phyloP scores from a whole-genome alignment of 495 filamentous ascomycete genomes.

The Xylaria palmicola region DNA sequence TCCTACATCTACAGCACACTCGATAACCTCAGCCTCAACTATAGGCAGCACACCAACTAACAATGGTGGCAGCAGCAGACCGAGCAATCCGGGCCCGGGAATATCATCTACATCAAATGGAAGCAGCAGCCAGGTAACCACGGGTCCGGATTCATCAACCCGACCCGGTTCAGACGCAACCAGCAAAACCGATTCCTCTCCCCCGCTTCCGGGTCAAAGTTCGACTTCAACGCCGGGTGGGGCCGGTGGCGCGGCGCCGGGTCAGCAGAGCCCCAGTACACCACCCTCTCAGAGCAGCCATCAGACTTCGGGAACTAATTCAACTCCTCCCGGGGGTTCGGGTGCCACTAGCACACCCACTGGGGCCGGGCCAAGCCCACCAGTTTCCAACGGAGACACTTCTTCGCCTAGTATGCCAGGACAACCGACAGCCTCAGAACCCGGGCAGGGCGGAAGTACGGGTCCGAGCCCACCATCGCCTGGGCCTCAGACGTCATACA shows the following conservation, averaged over 20 bases:
- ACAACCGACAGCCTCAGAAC: conserved; percentile 18
- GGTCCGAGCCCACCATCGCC: neutral
- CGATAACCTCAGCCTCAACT: neutral
- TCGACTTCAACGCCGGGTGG: conserved; percentile 4
- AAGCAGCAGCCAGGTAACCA: neutral
- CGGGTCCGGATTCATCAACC: neutral
- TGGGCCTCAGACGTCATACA: conserved; percentile 22
- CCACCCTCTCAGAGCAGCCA: neutral
- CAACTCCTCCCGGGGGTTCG: conserved; percentile 1
- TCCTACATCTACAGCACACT: neutral
- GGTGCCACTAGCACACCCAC: conserved; percentile 8
- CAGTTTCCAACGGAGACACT: conserved; percentile 3
- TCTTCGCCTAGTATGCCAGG: conserved; percentile 4
- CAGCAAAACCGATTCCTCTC: neutral
- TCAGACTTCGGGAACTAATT: conserved; percentile 6
- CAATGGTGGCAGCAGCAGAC: neutral
- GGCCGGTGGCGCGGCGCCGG: conserved; percentile 14
- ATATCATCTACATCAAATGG: neutral
- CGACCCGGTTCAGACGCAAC: neutral
- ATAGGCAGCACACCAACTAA: neutral
- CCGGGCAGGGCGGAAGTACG: conserved; percentile 7
- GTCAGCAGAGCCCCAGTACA: conserved; percentile 3
- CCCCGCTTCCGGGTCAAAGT: neutral
- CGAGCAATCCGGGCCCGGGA: neutral
- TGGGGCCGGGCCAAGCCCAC: conserved; percentile 9